phyloP scores from a whole-genome alignment of 129 eudicot species.

The Daucus carota region DH1_v3.0 NC_030387.2:19470501-19471000 shows the following conservation, averaged over 20 bases:
- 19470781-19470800: conserved; percentile 78
- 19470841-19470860: not conserved
- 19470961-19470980: conserved; percentile 77
- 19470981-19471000: conserved; percentile 77
- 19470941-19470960: conserved; percentile 79
- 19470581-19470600: not conserved
- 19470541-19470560: not conserved
- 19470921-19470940: conserved; percentile 75
- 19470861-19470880: not conserved
- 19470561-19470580: not conserved
- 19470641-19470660: conserved; percentile 90
- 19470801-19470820: not conserved
- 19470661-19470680: conserved; percentile 72
- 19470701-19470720: conserved; percentile 92
- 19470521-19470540: not conserved
- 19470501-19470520: not conserved
- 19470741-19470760: conserved; percentile 94
- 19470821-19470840: not conserved
- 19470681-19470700: conserved; percentile 60
- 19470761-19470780: conserved; percentile 70
- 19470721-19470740: conserved; percentile 91
- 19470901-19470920: conserved; percentile 27
- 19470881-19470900: conserved; percentile 9
- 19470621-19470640: conserved; percentile 23
- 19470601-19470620: no score